A percentile compares a stretch with the other conserved stretches of the same genome.
These are phyloP conservation scores for Papilionanthe hybrid DNA, from an alignment of 116 monocot genomes.

Conservation along the genomic window DNA sequence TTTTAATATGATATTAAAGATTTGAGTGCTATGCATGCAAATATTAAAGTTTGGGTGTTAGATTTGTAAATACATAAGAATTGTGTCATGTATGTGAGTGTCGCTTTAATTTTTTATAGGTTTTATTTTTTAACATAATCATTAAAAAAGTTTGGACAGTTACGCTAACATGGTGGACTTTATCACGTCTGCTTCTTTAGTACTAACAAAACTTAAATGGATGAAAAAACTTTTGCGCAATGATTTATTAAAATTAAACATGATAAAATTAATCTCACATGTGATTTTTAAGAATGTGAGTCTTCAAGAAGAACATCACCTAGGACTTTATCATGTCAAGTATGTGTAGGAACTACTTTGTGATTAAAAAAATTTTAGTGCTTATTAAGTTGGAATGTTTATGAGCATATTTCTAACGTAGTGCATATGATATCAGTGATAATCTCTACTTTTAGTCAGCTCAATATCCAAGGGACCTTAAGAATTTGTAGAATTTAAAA, in stretches of 20 bases:
- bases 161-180: not conserved
- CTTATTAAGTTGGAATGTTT: not conserved
- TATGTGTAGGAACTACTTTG: not conserved
- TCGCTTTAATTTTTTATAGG: not conserved
- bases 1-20: too few relatives aligned
- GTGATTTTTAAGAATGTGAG: not conserved
- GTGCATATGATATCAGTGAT: not conserved
- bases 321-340: not conserved
- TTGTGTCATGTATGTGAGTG: too few relatives aligned
- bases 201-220: not conserved
- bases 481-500: not conserved
- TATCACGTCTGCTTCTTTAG: not conserved
- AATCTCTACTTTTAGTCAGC: not conserved
- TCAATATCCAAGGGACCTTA: not conserved
- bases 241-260: not conserved
- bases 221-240: not conserved
- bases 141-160: not conserved
- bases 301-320: not conserved
- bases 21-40: too few relatives aligned
- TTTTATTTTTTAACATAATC: not conserved
- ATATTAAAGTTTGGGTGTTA: too few relatives aligned
- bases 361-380: not conserved
- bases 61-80: too few relatives aligned
- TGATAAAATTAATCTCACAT: not conserved
- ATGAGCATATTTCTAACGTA: not conserved